Evolutionary conservation across 2,329 filamentous ascomycete genomes (phyloP).

Genomic region (Phaeosphaeriaceae sp.): DNA sequence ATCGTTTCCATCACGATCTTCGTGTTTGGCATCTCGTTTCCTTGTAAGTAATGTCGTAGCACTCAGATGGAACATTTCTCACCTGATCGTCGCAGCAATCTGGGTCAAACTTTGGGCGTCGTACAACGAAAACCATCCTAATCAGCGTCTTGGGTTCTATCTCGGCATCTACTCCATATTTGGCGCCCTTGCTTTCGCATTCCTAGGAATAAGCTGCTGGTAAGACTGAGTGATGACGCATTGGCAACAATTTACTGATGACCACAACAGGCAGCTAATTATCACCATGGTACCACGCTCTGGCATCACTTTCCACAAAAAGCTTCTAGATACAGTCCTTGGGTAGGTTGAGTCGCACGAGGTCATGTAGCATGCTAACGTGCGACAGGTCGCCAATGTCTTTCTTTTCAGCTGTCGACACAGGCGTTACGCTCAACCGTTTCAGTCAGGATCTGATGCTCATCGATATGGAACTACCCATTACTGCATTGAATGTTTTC

Average conservation of each 20-base stretch:
- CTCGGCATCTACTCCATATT: conserved; percentile 43
- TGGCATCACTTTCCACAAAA: conserved; percentile 59
- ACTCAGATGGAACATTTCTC: background rate
- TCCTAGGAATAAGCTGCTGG: conserved; percentile 42
- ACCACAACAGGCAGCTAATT: conserved; percentile 54
- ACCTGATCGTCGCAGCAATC: conserved; percentile 35
- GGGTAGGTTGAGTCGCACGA: conserved; percentile 35
- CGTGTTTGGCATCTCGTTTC: conserved; percentile 44
- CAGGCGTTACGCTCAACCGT: conserved; percentile 56
- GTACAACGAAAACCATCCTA: conserved; percentile 49
- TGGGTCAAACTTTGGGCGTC: conserved; percentile 61
- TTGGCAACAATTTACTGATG: background rate
- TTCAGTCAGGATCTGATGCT: conserved; percentile 59
- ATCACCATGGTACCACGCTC: conserved; percentile 63
- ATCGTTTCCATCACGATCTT: conserved; percentile 42
- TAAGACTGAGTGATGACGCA: conserved; percentile 2
- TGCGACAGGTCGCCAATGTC: conserved; percentile 46
- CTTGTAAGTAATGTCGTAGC: conserved; percentile 25
- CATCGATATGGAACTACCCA: conserved; percentile 55
- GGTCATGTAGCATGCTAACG: conserved; percentile 12
- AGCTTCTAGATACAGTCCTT: conserved; percentile 59
- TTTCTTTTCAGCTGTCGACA: conserved; percentile 56
- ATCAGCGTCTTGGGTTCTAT: conserved; percentile 44
- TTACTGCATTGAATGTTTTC: conserved; percentile 43
- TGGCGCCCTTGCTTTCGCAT: conserved; percentile 34